Base-by-base conservation (phyloP, 441 rosid species). In the Eruca vesicaria region DNA sequence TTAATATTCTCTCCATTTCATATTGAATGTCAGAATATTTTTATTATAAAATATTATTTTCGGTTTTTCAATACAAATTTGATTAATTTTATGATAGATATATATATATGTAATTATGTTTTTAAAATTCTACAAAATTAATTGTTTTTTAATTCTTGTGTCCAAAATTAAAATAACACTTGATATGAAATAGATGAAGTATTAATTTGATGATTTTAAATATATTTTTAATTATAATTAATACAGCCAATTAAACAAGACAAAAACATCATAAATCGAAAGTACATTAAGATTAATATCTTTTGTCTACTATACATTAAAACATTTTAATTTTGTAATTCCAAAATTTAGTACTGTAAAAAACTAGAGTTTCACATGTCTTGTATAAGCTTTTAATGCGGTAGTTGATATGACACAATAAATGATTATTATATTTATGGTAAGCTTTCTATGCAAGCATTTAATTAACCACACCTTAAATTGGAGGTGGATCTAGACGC, bases 301-400 rank as follows among this genome's bases (percentile, higher is more conserved):
- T 41, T 63, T 70, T 76, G 71, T 70, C 75, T 68, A 63, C 6
- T 55, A 33, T 63, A 41, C 55, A 76, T 57, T 29, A 56, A n/a
- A 7, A 9, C 5, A 4, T 19, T 20, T 26, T 21, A 73, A 31
- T 66, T 14, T 7, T 66, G 52, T 43, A 28, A 58, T 45, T 45
- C 53, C 20, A 45, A n/a, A 45, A 45, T 4, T 6, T 45, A 14
- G 7, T 12, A 43, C 52, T 43, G 55, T 52, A 48, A 2, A 32
- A 29, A 7, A n/a, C 3, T 7, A 45, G 19, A 60, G n/a, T n/a
- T 26, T 69, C 79, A 69, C 75, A 65, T 76, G 75, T 69, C 60
- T 21, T 76, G 71, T 56, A 32, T 33, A 16, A 43, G 72, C 68
- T 77, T 77, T 77, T 58, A 71, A 8, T 77, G 76, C 10, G 80